A percentile compares a stretch with the other conserved stretches of the same genome.
These are phyloP conservation scores for Fistulinella staudtii DNA, from an alignment of 1,284 basidiomycete genomes.

Conservation along the genomic window DNA sequence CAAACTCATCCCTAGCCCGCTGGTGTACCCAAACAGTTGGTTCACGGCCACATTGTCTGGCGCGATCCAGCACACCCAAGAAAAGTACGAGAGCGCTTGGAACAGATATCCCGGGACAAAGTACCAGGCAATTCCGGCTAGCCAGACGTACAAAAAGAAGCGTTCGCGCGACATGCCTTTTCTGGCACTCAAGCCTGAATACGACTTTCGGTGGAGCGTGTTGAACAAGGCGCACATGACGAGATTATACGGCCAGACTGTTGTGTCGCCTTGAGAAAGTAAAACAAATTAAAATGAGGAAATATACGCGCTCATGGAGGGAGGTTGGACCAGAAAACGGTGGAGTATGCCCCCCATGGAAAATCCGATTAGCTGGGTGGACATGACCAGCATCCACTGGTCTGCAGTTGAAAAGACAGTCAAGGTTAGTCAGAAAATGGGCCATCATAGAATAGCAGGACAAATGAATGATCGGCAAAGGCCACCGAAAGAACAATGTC, in stretches of 20 bases:
- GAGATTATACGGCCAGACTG: constrained; percentile 83
- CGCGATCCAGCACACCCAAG: constrained; percentile 79
- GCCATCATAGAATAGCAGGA: neutral
- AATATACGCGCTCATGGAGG: constrained; percentile 68
- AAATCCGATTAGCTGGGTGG: constrained; percentile 84
- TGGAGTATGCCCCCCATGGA: constrained; percentile 77
- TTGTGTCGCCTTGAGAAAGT: constrained; percentile 1
- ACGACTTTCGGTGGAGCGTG: constrained; percentile 61
- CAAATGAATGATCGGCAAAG: neutral
- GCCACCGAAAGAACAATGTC: neutral
- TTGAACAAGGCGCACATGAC: constrained; percentile 82
- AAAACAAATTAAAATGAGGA: neutral
- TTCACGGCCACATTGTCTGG: constrained; percentile 66
- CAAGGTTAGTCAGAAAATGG: neutral
- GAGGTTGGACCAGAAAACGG: constrained; percentile 80
- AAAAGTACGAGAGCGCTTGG: constrained; percentile 58
- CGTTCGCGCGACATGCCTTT: constrained; percentile 69
- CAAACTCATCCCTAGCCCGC: constrained; percentile 70
- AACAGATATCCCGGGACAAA: constrained; percentile 71
- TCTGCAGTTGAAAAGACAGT: constrained; percentile 41
- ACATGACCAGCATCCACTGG: constrained; percentile 80
- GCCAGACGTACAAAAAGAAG: constrained; percentile 70
- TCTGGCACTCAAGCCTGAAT: constrained; percentile 56
- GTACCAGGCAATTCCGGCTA: constrained; percentile 63
- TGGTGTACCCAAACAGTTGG: constrained; percentile 75